Evolutionary conservation across 1,139 yeast genomes (phyloP).

Genomic region (Zygotorulaspora mrakii): DNA sequence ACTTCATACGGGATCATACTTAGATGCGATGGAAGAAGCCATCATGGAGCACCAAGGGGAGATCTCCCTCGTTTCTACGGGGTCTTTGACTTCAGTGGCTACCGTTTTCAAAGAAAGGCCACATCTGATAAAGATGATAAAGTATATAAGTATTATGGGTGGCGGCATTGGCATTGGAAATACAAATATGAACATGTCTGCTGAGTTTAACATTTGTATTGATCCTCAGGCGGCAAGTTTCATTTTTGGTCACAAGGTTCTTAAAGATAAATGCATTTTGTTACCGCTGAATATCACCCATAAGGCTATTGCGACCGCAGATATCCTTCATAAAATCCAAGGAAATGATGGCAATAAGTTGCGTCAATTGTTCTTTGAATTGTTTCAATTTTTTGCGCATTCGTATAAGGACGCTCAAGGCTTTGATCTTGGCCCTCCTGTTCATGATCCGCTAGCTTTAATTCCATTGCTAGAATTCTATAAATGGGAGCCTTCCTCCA

Average conservation of each 20-base stretch:
- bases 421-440: constrained; percentile 61
- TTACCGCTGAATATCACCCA: constrained; percentile 73
- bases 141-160: constrained; percentile 67
- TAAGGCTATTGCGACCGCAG: constrained; percentile 54
- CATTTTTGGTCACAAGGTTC: constrained; percentile 46
- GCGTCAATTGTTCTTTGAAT: constrained; percentile 53
- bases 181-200: constrained; percentile 49
- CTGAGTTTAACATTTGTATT: constrained; percentile 76
- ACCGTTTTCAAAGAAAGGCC: constrained; percentile 52
- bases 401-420: constrained; percentile 47
- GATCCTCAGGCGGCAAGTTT: constrained; percentile 73
- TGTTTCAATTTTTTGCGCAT: constrained; percentile 53
- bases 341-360: constrained; percentile 39
- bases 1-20: constrained; percentile 38
- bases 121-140: constrained; percentile 45
- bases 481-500: constrained; percentile 30
- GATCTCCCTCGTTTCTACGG: constrained; percentile 62
- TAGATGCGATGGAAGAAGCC: constrained; percentile 56
- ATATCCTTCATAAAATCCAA: constrained; percentile 40
- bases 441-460: constrained; percentile 79
- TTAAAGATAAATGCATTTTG: constrained; percentile 50
- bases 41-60: constrained; percentile 44
- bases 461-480: constrained; percentile 52
- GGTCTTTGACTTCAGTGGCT: constrained; percentile 70
- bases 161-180: constrained; percentile 50